These are phyloP conservation scores for Cystofilobasidium bisporidii DNA, from an alignment of 768 basidiomycete genomes.

Conservation along the genomic window DNA sequence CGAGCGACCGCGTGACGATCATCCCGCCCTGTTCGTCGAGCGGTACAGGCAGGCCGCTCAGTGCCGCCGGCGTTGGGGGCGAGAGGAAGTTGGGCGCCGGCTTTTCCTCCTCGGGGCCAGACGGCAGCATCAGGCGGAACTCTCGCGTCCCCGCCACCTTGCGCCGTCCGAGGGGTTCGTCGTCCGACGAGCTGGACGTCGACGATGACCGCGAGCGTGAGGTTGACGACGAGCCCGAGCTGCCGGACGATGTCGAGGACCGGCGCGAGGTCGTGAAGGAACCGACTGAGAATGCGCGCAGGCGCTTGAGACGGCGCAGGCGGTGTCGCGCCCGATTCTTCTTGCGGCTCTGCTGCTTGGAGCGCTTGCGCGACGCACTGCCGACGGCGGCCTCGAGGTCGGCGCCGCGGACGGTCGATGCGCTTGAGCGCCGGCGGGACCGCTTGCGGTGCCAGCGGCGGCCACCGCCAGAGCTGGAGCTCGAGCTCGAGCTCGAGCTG, in stretches of 20 bases:
- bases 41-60: conserved; percentile 44
- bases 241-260: conserved; percentile 36
- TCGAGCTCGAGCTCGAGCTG: neutral
- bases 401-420: neutral
- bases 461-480: neutral
- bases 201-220: conserved; percentile 43
- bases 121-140: conserved; percentile 58
- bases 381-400: neutral
- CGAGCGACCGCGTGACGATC: conserved; percentile 36
- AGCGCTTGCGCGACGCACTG: too few relatives aligned
- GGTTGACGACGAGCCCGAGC: conserved; percentile 34
- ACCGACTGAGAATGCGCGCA: conserved; percentile 32
- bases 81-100: conserved; percentile 17
- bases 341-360: conserved; percentile 22
- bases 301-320: conserved; percentile 54
- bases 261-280: conserved; percentile 33
- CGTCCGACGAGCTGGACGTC: conserved; percentile 42
- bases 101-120: conserved; percentile 35
- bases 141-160: conserved; percentile 57
- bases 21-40: conserved; percentile 47
- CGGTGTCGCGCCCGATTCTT: conserved; percentile 39
- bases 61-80: conserved; percentile 39
- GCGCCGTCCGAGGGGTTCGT: conserved; percentile 51
- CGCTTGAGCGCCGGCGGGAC: neutral
- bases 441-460: neutral